Base-by-base conservation (phyloP, 345 rosid species). In the Hibiscus trionum region DNA sequence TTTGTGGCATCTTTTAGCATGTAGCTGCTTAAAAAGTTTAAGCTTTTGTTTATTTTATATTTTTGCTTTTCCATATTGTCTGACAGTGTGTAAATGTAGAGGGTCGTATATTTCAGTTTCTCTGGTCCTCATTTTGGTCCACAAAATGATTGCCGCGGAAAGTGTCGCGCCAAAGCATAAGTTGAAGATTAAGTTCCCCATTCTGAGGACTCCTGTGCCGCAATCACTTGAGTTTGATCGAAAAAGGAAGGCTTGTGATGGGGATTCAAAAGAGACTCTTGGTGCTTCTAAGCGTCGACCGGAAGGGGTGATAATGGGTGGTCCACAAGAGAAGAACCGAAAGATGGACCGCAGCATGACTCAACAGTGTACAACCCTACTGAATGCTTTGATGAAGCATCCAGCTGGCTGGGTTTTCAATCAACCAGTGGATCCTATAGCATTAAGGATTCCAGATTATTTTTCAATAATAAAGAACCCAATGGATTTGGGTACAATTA, bases 401-500 rank as follows among this genome's bases (percentile, higher is more conserved):
- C 75, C 76, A 19, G 71, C 66, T 74, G 93, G 88, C 14, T 88
- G 91, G 88, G 72, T 81, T 67, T 94, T 94, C 78, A 68, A 15
- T 7, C 63, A 72, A 24, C 96, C 98, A 0, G 98, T 94, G 68
- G 97, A 94, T 86, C 96, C 96, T 5, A 84, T 82, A 12, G 56
- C 64, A 19, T 26, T 91, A 73, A 70, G 72, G 5, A 85, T 94
- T 77, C 98, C 97, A 14, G 98, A 94, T 80, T 94, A 91, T 75
- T 94, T 94, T 77, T 70, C 85, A 42, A 76, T 94, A 16, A 82
- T 94, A 70, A 61, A 81, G 1, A 67, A 80, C 33, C 98, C 98
- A 11, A 94, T 94, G 98, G 98, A 94, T 84, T 70, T 94, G 52
- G 97, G 97, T 47, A 91, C 98, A 10, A 69, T 94, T 14, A 87